A percentile compares a stretch with the other conserved stretches of the same genome.
Conservation (phyloP, 2,329 filamentous ascomycete species). For the Aspergillus quadrilineatus region DNA sequence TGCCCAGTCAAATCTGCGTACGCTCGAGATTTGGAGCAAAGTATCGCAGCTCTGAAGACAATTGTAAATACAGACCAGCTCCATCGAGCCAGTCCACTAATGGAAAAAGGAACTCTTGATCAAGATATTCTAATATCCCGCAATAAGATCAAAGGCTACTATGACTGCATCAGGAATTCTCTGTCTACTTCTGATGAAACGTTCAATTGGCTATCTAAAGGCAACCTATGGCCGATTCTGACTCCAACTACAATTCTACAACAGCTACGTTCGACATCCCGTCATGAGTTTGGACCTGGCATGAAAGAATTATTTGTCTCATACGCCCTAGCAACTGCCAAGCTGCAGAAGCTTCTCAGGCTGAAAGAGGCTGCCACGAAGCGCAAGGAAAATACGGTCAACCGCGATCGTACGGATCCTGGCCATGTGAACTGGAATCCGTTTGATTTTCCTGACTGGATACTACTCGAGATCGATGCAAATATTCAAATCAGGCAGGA, state of each 20-base stretch:
- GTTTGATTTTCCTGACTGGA: constrained; percentile 5
- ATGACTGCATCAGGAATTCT: constrained; percentile 17
- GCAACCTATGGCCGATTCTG: constrained; percentile 44
- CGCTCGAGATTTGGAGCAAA: constrained; percentile 38
- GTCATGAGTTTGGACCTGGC: constrained; percentile 26
- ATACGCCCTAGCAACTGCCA: constrained; percentile 43
- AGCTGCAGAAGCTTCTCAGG: constrained; percentile 46
- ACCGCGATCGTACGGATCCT: constrained; percentile 46
- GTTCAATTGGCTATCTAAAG: constrained; percentile 41
- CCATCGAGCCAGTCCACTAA: background rate
- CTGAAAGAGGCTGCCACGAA: constrained; percentile 41
- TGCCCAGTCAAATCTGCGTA: constrained; percentile 37
- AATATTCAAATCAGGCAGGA: constrained; percentile 7
- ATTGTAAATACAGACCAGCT: background rate
- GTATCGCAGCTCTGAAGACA: constrained; percentile 35
- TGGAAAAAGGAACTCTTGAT: background rate
- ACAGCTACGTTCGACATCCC: constrained; percentile 40
- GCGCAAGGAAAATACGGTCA: constrained; percentile 29
- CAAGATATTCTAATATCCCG: constrained; percentile 25
- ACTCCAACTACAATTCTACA: constrained; percentile 44
- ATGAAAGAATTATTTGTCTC: constrained; percentile 41
- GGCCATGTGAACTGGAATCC: constrained; percentile 51
- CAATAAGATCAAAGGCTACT: constrained; percentile 12
- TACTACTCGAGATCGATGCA: constrained; percentile 14
- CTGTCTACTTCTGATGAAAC: constrained; percentile 30